Base-by-base conservation (phyloP, 2,329 filamentous ascomycete genomes). In the Tolypocladium cylindrosporum region DNA sequence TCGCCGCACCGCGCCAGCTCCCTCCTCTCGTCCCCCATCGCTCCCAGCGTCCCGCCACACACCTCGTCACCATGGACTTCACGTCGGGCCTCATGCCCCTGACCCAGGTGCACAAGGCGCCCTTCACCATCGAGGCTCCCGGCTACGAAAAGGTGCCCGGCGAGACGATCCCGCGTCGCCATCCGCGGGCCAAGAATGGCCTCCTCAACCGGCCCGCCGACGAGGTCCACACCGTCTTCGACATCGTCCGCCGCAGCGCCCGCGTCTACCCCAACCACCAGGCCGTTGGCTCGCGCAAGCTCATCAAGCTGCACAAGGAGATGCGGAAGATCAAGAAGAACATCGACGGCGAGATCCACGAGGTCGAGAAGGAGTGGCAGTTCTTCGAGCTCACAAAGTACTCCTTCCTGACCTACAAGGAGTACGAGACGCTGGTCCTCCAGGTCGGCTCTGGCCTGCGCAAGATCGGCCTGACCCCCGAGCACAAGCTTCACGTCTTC, bases 361-460 rank as follows among this genome's bases (percentile, higher is more conserved):
- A 92, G 75, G 84, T 94, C 40, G 89, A 95, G 62, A 96, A 96
- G 84, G 84, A 93, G 72, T 96, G 91, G 91, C 86, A 87, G 56
- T 95, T 86, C 75, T 95, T 90, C 65, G 91, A 96, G 79, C 84
- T 95, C 64, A 87, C 88, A 61, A 78, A 79, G 54, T 96, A 89
- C 77, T 79, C 81, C 51, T 96, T 86, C 77, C 78, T 88, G 68
- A 90, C 85, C 65, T 95, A 92, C 75, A 79, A 82, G 67, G 87
- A 96, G 74, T 94, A 93, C 69, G 84, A 90, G 74, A 79, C 84
- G 67, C 79, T 85, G 61, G 81, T 86, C 54, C 76, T 89, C 58
- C 79, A 88, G 64, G 75, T 91, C 21, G 91, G 89, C 57, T 80
- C 85, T 27, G 91, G 87, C 59, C 76, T 95, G 72, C 83, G 87